A percentile compares a stretch with the other conserved stretches of the same genome.
phyloP scores from a whole-genome alignment of 2,329 filamentous ascomycete species.

The Colletotrichum coccodes region DNA sequence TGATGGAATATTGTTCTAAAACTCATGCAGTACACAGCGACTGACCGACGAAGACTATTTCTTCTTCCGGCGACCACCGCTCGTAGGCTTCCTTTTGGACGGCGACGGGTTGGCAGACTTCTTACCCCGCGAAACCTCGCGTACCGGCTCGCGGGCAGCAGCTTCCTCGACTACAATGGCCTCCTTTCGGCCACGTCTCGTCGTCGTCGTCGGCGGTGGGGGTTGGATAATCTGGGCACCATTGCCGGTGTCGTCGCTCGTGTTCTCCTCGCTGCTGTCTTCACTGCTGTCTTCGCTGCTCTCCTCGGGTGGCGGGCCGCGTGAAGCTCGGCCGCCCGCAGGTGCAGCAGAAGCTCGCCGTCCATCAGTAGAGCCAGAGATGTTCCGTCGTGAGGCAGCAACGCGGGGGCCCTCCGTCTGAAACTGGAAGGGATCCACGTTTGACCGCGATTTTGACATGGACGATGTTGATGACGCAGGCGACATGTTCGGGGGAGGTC shows the following conservation, averaged over 20 bases:
- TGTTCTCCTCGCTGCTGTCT: constrained; percentile 42
- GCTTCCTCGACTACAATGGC: constrained; percentile 52
- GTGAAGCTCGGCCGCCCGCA: constrained; percentile 42
- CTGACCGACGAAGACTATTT: constrained; percentile 40
- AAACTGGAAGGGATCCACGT: constrained; percentile 62
- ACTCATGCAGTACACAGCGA: not conserved
- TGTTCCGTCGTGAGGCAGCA: constrained; percentile 48
- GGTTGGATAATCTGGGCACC: constrained; percentile 46
- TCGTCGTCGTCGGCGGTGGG: constrained; percentile 18
- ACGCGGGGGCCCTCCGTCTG: constrained; percentile 57
- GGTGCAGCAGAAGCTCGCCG: constrained; percentile 40
- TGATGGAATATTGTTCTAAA: constrained; percentile 24
- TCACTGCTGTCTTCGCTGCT: constrained; percentile 41
- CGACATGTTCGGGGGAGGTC: constrained; percentile 34
- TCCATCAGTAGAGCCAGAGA: constrained; percentile 46
- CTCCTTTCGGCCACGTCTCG: constrained; percentile 39
- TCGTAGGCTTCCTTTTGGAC: constrained; percentile 51
- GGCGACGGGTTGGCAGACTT: constrained; percentile 49
- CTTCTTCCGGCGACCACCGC: constrained; percentile 43
- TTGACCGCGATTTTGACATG: constrained; percentile 39
- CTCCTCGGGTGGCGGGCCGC: constrained; percentile 42
- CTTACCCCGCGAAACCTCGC: constrained; percentile 46
- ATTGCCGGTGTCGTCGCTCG: constrained; percentile 48
- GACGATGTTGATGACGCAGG: constrained; percentile 42
- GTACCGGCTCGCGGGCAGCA: constrained; percentile 40